Base-by-base conservation (phyloP, 768 basidiomycete species). In the Coprinopsis strossmayeri region DNA sequence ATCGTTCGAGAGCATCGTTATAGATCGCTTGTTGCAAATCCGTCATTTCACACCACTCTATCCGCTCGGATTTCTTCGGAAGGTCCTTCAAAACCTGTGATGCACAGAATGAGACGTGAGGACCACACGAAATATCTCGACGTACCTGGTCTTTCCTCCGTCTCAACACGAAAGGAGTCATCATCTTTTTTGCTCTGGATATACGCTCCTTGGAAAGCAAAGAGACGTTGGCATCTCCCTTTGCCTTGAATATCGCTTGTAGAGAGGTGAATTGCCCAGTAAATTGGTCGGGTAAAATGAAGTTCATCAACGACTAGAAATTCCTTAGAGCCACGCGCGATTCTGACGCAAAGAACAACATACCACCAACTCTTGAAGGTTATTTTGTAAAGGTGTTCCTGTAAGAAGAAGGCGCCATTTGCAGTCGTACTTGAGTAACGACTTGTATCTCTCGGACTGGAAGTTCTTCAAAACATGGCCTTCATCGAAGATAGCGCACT, bases 161-260 rank as follows among this genome's bases (percentile, higher is more conserved):
- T n/a, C 96, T 86, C 17, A 99, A 74, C 20, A 98, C 94, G 63
- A 99, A 99, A 0, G 96, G 96, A 5, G 92, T 96, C 88, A 99
- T 92, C 93, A 99, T 97, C 64, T 91, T 92, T 69, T 97, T 95
- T 4, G 96, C 96, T 53, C 94, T 72, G 17, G 90, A 91, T 20
- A 97, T 89, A 43, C 96, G 87, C 62, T 94, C 87, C 60, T 91
- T 86, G 3, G 95, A 90, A 21, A 98, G 82, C 20, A 97, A 65
- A 23, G 89, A 87, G 43, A 88, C 79, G 51, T 88, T 88, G 11
- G 88, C 84, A 58, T 94, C 90, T n/a, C 91, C 90, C 54, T 90
- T 91, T 30, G 91, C 90, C 64, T 96, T 98, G 79, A 99, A 99
- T 55, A 99, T 95, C 5, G 93, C 87, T 12, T 92, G 82, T 15